Evolutionary conservation across 495 filamentous ascomycete genomes (phyloP), one percentile per base, ranked within the genome.

Genomic region (Trichocladium uniseriatum): DNA sequence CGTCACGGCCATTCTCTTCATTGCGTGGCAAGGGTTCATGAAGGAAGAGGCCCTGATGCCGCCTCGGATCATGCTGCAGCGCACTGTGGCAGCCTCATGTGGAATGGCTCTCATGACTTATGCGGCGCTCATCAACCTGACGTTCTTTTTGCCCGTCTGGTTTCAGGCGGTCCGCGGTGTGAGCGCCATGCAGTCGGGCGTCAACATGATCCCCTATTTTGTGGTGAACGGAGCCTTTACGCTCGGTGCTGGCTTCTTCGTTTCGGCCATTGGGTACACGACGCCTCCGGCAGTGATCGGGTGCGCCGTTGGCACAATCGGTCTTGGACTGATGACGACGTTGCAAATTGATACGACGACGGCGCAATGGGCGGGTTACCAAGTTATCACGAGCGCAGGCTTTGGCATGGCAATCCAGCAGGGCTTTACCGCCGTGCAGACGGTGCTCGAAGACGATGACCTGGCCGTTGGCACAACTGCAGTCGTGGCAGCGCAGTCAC

Each of bases 81-180:
- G 86, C 16, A 83, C 70, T 28, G 74, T 92, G 18, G 69, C 74
- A 43, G 72, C 68, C 8, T 68, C 70, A 14, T 64, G 70, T 1
- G 66, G 69, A 49, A 82, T 59, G 58, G 49, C 56, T 5, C 56
- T 64, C 51, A 53, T 57, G 56, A 52, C 53, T n/a, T 58, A 58
- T 24, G 61, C 53, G n/a, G 49, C 54, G 20, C 36, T 82, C 24
- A 62, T 64, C 51, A 82, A 75, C 75, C 77, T 83, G 59, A 80
- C 82, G 43, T 76, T 78, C 65, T 62, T 67, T 31, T 24, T 64
- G 20, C 58, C 63, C 16, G 47, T 75, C 76, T 87, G 79, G 79
- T 86, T 87, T 68, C 83, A 87, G 51, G 82, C 83, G 4, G 77
- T 89, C 62, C 79, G 83, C 50, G 74, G 71, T 39, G 76, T 73